Percentiles rank a stretch among this genome's conserved stretches.
Evolutionary conservation across 441 rosid genomes (phyloP).

Genomic region (Capsella rubella): DNA sequence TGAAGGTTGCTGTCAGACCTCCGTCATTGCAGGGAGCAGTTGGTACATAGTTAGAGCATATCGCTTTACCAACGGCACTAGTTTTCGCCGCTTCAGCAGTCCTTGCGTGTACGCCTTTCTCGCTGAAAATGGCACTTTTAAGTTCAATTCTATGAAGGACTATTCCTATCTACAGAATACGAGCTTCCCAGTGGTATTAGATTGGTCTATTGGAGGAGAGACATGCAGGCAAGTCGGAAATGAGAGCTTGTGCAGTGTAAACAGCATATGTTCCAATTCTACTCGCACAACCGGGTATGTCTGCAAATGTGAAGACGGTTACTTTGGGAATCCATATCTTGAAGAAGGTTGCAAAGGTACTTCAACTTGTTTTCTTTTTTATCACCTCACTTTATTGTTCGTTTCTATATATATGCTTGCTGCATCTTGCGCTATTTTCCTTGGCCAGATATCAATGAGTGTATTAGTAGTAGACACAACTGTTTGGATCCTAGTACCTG

Average conservation of each 20-base stretch:
- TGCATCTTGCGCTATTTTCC: background rate
- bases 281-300: too few relatives aligned
- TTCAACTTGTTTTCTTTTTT: too few relatives aligned
- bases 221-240: background rate
- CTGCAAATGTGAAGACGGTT: too few relatives aligned
- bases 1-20: background rate
- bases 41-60: accelerated
- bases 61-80: background rate
- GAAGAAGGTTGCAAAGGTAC: too few relatives aligned
- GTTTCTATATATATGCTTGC: background rate
- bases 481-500: background rate
- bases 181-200: background rate
- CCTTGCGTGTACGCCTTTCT: conserved; percentile 1
- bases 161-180: background rate
- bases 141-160: background rate
- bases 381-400: too few relatives aligned
- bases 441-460: conserved; percentile 28
- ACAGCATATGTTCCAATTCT: too few relatives aligned
- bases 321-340: too few relatives aligned
- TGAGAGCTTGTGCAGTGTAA: background rate
- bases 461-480: background rate
- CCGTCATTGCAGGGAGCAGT: background rate
- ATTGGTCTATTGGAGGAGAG: conserved; percentile 12
- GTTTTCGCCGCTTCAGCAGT: background rate
- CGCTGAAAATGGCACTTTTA: background rate